Conservation (phyloP, 2,329 filamentous ascomycete genomes). For the Anthostomella pinea region DNA sequence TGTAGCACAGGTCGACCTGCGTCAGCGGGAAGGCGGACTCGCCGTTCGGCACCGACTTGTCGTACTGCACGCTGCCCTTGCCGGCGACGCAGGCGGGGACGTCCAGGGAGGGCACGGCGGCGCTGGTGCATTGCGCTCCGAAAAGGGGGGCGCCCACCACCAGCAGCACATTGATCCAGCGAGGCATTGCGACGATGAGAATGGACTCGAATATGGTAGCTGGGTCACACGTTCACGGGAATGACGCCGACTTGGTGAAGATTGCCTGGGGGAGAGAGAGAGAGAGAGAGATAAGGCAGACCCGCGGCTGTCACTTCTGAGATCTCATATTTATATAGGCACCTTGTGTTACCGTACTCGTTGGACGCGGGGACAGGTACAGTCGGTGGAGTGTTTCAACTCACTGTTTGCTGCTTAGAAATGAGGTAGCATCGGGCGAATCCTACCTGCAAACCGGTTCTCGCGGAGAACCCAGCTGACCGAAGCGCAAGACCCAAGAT, state of each 20-base stretch:
- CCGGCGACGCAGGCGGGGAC: conserved; percentile 39
- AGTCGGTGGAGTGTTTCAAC: no score
- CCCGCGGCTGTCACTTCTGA: no score
- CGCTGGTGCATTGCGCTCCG: conserved; percentile 10
- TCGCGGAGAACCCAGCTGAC: no score
- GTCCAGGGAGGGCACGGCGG: conserved; percentile 26
- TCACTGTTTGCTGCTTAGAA: no score
- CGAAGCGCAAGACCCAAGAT: no score
- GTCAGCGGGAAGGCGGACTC: conserved; percentile 40
- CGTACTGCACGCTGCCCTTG: conserved; percentile 36
- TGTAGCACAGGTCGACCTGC: conserved; percentile 46
- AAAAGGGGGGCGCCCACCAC: conserved; percentile 14
- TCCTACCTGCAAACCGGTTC: no score
- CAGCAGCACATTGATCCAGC: conserved; percentile 15
- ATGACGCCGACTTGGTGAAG: background rate
- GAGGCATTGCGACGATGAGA: conserved; percentile 14
- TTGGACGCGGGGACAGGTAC: no score
- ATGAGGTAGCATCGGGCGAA: no score
- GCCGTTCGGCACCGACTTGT: conserved; percentile 41
- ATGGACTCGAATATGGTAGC: background rate
- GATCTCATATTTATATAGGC: no score
- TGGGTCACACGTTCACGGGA: background rate
- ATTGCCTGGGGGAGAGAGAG: background rate
- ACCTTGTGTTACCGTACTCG: no score
- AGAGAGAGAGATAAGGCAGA: background rate